A percentile compares a stretch with the other conserved stretches of the same genome.
phyloP scores from a whole-genome alignment of 345 rosid genomes.

The Cochlearia excelsa region DNA sequence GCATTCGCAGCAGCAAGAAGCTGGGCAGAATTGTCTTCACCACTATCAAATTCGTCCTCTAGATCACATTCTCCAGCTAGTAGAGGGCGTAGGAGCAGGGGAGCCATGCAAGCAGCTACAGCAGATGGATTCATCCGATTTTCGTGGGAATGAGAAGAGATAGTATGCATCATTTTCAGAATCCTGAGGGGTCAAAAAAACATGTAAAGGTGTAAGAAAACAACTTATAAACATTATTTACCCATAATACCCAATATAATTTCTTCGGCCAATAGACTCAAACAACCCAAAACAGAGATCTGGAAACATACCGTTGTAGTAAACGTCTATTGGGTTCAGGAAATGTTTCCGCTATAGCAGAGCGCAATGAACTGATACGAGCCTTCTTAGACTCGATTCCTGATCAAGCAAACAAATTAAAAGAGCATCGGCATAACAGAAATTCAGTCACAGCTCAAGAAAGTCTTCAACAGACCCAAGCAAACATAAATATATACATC shows the following conservation, averaged over 20 bases:
- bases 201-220: conserved; percentile 21
- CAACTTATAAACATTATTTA: conserved; percentile 3
- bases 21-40: conserved; percentile 92
- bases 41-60: conserved; percentile 79
- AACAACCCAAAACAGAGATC: neutral
- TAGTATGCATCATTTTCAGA: conserved; percentile 86
- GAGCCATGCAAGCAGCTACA: conserved; percentile 99
- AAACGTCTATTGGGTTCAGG: conserved; percentile 97
- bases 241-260: conserved; percentile 13
- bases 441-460: conserved; percentile 24
- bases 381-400: conserved; percentile 92
- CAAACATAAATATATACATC: conserved; percentile 8
- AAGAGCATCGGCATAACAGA: conserved; percentile 7
- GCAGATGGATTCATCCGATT: conserved; percentile 96
- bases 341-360: conserved; percentile 86
- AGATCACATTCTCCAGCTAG: conserved; percentile 96
- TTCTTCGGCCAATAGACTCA: conserved; percentile 5
- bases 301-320: conserved; percentile 63
- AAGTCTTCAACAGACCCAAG: conserved; percentile 4
- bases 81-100: conserved; percentile 86
- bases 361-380: conserved; percentile 73
- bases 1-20: conserved; percentile 99
- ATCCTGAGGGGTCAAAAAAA: conserved; percentile 50
- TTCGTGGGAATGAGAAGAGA: conserved; percentile 78
- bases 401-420: conserved; percentile 34